phyloP scores from a whole-genome alignment of 768 basidiomycete species.

The Tulasnella sp. region DNA sequence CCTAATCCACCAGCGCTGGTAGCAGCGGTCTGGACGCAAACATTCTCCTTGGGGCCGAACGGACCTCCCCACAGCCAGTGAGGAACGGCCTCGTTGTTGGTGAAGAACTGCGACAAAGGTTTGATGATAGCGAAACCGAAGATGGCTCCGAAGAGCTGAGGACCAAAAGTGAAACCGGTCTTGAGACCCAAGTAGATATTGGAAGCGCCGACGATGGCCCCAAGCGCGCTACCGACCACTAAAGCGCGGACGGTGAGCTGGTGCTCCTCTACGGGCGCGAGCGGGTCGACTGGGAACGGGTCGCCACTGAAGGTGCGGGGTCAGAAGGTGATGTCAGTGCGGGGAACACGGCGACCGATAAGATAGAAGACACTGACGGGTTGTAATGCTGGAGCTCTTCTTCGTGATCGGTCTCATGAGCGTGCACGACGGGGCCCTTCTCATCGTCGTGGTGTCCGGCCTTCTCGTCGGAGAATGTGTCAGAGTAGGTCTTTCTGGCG shows the following conservation, averaged over 20 bases:
- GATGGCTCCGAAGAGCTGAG: constrained; percentile 50
- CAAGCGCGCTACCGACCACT: constrained; percentile 39
- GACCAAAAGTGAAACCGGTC: constrained; percentile 56
- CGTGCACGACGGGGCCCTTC: background rate
- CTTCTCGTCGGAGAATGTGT: background rate
- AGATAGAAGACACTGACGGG: background rate
- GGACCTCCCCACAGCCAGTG: constrained; percentile 39
- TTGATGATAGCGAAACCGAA: constrained; percentile 53
- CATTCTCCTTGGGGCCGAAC: constrained; percentile 58
- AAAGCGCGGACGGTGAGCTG: constrained; percentile 36
- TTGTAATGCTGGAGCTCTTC: background rate
- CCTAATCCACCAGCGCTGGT: constrained; percentile 42
- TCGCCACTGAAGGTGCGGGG: constrained; percentile 15
- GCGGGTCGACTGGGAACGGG: constrained; percentile 44
- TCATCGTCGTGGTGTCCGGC: background rate
- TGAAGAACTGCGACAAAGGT: constrained; percentile 38
- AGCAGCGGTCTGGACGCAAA: constrained; percentile 37
- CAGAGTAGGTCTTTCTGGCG: background rate
- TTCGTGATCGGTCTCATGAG: background rate
- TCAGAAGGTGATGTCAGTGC: background rate
- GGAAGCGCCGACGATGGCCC: constrained; percentile 30
- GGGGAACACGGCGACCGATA: background rate
- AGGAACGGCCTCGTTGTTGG: constrained; percentile 33
- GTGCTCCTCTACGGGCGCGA: constrained; percentile 37
- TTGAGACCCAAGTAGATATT: constrained; percentile 54